Base-by-base conservation (phyloP, 2,329 filamentous ascomycete species). In the Xylariales sp. region DNA sequence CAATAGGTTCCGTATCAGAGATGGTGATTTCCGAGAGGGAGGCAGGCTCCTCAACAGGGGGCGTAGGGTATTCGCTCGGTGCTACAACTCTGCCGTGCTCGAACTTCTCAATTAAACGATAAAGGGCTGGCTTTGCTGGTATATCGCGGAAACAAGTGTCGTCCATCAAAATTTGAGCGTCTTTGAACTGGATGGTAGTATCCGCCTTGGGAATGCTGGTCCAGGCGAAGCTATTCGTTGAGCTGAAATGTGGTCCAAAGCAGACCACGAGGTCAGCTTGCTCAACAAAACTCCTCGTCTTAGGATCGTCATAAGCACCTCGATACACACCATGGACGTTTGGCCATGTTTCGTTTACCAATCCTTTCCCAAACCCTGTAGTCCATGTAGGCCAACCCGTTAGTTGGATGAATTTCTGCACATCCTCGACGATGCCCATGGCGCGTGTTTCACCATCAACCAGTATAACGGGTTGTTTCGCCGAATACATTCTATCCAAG, bases 271-370 rank as follows among this genome's bases (percentile, higher is more conserved):
- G 46, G 41, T 75, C 70, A 1, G 66, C 60, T 0, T 46, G 43
- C 2, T 66, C 45, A 12, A 72, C 48, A 29, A 70, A 67, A 1
- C 56, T 49, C 23, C 65, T 53, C 1, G 54, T 45, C 5, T 50
- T 48, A 8, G 49, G 44, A 1, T 62, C 47, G 13, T 63, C 69
- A 41, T 61, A 68, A 4, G 44, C 54, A 3, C 68, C 72, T 7
- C 59, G 56, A 40, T 73, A 76, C 3, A 74, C 51, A 4, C 74
- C 73, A 39, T 72, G 61, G 40, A 70, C 69, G 31, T 71, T 74
- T 4, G 62, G 55, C 19, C 59, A 43, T 0, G 54, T 58, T 46
- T 77, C 72, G 24, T 74, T 62, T 17, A 77, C 49, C 4, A 76
- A 54, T 4, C 72, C 65, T 49, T 75, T 76, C 8, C 68, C 70